Base-by-base conservation (phyloP, 768 basidiomycete genomes). In the Mycena alexandri region DNA sequence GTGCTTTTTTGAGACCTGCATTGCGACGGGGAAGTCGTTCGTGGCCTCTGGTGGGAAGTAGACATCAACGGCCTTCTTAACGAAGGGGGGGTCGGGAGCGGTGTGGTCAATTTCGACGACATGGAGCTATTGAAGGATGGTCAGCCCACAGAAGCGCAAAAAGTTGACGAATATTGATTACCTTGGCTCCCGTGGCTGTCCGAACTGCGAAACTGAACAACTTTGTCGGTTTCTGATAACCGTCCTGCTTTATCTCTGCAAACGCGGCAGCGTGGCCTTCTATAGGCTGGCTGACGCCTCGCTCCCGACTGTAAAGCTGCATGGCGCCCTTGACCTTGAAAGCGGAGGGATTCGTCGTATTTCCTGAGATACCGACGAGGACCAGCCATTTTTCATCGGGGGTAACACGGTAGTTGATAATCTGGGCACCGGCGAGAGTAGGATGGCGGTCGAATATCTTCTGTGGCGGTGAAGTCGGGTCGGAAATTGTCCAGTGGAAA, bases 261-360 rank as follows among this genome's bases (percentile, higher is more conserved):
- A 99, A 99, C 29, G 96, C 90, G 59, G 98, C 98, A 33, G 98
- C 98, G 75, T 99, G 98, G 8, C 98, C 98, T 75, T 99, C 98
- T 63, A 99, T 99, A 41, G 98, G 94, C 80, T 99, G 98, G 74
- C 93, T 96, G 73, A 99, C 95, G 17, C 90, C 91, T 21, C 98
- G 86, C 68, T 98, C 96, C 66, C 90, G 84, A 77, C 93, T 97
- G 81, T 98, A 99, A 24, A 99, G 84, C 79, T 99, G 98, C 93
- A 99, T 98, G 9, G 94, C 87, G 33, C 98, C 98, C 83, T 99
- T 99, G 80, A 99, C 94, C 83, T 97, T 98, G 91, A 99, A 99
- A 0, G 94, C 95, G 29, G 91, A 93, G 10, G 96, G 96, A 79
- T 97, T 97, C 54, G 92, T 92, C 3, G 93, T 83, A 80, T 96